A percentile compares a stretch with the other conserved stretches of the same genome.
These are phyloP conservation scores for Gryganskiella cystojenkinii DNA, from an alignment of 192 early-diverging fungal genomes.

Conservation along the genomic window DNA sequence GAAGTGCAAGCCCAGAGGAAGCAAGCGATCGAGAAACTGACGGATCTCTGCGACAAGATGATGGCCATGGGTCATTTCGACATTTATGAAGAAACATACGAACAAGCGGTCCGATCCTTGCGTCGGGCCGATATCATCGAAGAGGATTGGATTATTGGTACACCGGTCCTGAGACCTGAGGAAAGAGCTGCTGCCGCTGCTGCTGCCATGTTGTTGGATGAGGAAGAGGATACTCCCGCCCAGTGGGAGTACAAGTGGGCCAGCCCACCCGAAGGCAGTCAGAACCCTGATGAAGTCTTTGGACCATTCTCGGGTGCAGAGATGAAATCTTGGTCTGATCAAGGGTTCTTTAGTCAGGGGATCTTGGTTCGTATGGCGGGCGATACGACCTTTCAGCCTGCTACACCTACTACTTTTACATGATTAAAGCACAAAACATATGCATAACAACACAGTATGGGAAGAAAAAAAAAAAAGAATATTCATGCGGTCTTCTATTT, in stretches of 20 bases:
- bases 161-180: slow-evolving; percentile 18
- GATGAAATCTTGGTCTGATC: slow-evolving; percentile 55
- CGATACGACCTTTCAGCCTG: slow-evolving; percentile 45
- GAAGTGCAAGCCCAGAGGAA: slow-evolving; percentile 58
- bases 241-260: slow-evolving; percentile 59
- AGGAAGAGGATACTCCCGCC: slow-evolving; percentile 8
- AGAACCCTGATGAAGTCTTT: slow-evolving; percentile 39
- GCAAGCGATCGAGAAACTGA: slow-evolving; percentile 67
- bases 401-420: slow-evolving; percentile 8
- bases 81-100: slow-evolving; percentile 78
- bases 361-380: slow-evolving; percentile 47
- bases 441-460: no score
- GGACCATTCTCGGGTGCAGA: slow-evolving; percentile 55
- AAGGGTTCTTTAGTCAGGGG: slow-evolving; percentile 57
- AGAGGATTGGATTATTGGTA: slow-evolving; percentile 71
- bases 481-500: no score
- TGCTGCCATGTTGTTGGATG: neutral
- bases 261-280: slow-evolving; percentile 25
- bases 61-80: slow-evolving; percentile 75
- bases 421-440: slow-evolving; percentile 4
- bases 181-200: slow-evolving; percentile 10
- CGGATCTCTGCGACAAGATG: slow-evolving; percentile 75
- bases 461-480: no score
- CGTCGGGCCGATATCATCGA: slow-evolving; percentile 65
- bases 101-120: slow-evolving; percentile 72